Evolutionary conservation across 352 stramenopile species (phyloP), one percentile per base, ranked within the genome.

Genomic region (Globisporangium irregulare): DNA sequence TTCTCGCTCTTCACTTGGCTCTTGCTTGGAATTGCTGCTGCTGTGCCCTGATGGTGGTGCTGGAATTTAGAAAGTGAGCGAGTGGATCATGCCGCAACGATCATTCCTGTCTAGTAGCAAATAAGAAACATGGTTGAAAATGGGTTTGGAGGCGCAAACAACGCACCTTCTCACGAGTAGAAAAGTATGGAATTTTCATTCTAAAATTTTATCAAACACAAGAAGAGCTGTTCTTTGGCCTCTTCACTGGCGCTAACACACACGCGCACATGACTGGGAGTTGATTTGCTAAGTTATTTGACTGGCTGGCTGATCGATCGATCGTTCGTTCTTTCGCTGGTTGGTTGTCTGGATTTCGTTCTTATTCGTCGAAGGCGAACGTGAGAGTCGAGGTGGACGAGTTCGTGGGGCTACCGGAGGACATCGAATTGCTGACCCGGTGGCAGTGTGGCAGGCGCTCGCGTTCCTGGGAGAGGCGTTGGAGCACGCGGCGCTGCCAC

Each of bases 321-420:
- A 8, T 20, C 36, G 10, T 22, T 18, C n/a, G 8, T 24, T 32
- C 20, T 22, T 22, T 60, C 22, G 20, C 9, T 24, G 53, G 22
- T 34, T 14, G 24, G 22, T 58, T 57, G 22, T 9, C 14, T 20
- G 24, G 32, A 25, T 43, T 18, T 18, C 15, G 20, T n/a, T 59
- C 3, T 34, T 53, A 53, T 3, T 59, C 62, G 9, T 72, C 67
- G 53, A 55, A 60, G 14, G 66, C 53, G 24, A 76, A 69, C 43
- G 62, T 75, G 51, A 73, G 68, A 27, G 75, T 78, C 34, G 73
- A 85, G 18, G 67, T 66, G 32, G 78, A 73, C 6, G 75, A 85
- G 54, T 71, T 71, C 18, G 67, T 72, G 32, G 62, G 62, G 29
- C 53, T 72, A 4, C 36, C 6, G 2, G 67, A 66, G 14, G 43